A percentile compares a stretch with the other conserved stretches of the same genome.
Evolutionary conservation across 371 early-diverging fungal genomes (phyloP).

Genomic region (Basidiobolus heterosporus): DNA sequence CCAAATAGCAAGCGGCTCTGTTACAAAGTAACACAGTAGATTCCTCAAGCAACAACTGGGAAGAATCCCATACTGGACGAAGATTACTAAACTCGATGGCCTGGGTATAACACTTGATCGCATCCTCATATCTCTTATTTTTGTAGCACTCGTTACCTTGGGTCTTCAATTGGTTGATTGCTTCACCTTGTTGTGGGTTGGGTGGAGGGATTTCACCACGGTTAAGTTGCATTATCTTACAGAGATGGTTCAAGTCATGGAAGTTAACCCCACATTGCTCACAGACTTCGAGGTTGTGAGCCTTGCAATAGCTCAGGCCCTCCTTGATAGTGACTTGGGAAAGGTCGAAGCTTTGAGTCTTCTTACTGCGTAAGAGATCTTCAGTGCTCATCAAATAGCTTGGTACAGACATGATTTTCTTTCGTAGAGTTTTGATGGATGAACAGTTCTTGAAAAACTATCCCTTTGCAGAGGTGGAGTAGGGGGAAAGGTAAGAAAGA

Average conservation of each 20-base stretch:
- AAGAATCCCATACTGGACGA: constrained; percentile 64
- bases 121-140: constrained; percentile 38
- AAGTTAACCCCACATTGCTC: constrained; percentile 25
- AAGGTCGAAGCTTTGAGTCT: too few relatives aligned
- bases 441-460: too few relatives aligned
- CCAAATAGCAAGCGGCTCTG: constrained; percentile 50
- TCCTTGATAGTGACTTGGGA: not conserved
- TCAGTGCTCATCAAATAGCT: too few relatives aligned
- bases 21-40: constrained; percentile 49
- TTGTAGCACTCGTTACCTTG: constrained; percentile 61
- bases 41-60: constrained; percentile 45
- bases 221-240: constrained; percentile 13
- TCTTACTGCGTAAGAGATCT: too few relatives aligned
- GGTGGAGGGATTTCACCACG: constrained; percentile 51
- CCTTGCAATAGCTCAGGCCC: constrained; percentile 13
- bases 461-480: too few relatives aligned
- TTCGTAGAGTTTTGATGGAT: too few relatives aligned
- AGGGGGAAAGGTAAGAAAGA: too few relatives aligned
- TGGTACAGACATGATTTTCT: too few relatives aligned
- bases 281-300: constrained; percentile 26
- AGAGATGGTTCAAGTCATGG: constrained; percentile 26
- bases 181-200: constrained; percentile 41
- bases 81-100: constrained; percentile 50
- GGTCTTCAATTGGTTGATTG: constrained; percentile 47
- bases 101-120: constrained; percentile 51